A percentile compares a stretch with the other conserved stretches of the same genome.
These are phyloP conservation scores for Talaromyces sp. DNA, from an alignment of 2,329 filamentous ascomycete species.

Conservation along the genomic window DNA sequence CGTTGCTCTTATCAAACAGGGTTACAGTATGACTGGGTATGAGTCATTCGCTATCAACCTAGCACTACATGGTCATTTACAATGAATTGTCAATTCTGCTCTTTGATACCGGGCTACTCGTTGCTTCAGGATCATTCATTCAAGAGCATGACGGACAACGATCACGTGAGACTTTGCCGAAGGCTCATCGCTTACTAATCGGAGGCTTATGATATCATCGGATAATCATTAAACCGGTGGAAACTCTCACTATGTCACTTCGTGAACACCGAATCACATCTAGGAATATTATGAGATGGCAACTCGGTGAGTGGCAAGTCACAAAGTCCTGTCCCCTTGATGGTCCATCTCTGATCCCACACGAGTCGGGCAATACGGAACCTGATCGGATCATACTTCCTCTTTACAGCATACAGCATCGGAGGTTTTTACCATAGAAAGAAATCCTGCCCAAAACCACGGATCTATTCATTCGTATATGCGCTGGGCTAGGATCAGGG, in stretches of 20 bases:
- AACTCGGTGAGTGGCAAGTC: background rate
- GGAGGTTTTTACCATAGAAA: conserved; percentile 45
- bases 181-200: background rate
- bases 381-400: conserved; percentile 40
- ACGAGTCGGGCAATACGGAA: conserved; percentile 40
- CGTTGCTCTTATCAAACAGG: background rate
- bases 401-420: conserved; percentile 37
- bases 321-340: background rate
- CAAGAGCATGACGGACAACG: background rate
- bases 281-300: background rate
- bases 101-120: background rate
- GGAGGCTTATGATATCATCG: background rate
- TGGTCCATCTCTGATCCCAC: conserved; percentile 39
- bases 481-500: conserved; percentile 33
- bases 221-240: background rate
- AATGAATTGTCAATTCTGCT: background rate
- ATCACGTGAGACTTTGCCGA: conserved; percentile 9
- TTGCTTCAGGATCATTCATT: background rate
- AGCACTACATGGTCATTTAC: background rate
- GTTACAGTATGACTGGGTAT: background rate
- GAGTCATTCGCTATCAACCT: conserved; percentile 12
- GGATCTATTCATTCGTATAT: conserved; percentile 46
- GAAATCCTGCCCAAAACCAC: conserved; percentile 40
- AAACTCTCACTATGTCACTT: too few species aligned
- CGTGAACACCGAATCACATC: too few species aligned